A percentile compares a stretch with the other conserved stretches of the same genome.
Evolutionary conservation across 805 yeast species (phyloP).

Genomic region (Candida silvicultrix): DNA sequence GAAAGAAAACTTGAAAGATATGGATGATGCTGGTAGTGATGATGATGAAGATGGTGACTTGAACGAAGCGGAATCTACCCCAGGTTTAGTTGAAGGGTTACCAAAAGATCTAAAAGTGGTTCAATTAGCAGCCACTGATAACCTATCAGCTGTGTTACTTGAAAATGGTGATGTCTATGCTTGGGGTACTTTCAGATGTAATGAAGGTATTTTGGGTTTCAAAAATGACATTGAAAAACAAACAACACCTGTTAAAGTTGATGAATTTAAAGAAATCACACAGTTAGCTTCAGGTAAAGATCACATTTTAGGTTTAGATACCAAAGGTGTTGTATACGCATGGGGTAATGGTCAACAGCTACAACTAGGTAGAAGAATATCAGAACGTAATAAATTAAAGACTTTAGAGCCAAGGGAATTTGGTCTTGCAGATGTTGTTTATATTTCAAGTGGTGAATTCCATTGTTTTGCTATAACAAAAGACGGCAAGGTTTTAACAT

Average conservation of each 20-base stretch:
- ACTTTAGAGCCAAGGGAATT: slow-evolving; percentile 78
- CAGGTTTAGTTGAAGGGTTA: slow-evolving; percentile 64
- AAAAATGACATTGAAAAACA: slow-evolving; percentile 60
- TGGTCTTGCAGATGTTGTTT: slow-evolving; percentile 72
- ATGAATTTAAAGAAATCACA: slow-evolving; percentile 58
- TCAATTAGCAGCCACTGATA: slow-evolving; percentile 88
- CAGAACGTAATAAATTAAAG: slow-evolving; percentile 70
- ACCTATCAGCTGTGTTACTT: slow-evolving; percentile 73
- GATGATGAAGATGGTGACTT: slow-evolving; percentile 73
- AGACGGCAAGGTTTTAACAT: slow-evolving; percentile 65
- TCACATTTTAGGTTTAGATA: slow-evolving; percentile 78
- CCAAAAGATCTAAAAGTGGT: slow-evolving; percentile 58
- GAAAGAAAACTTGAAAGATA: slow-evolving; percentile 60
- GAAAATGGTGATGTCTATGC: slow-evolving; percentile 87
- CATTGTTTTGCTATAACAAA: slow-evolving; percentile 89
- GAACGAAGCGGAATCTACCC: slow-evolving; percentile 86
- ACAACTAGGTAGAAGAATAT: slow-evolving; percentile 83
- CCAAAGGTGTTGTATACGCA: slow-evolving; percentile 81
- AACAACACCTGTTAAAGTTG: slow-evolving; percentile 56
- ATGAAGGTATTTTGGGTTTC: slow-evolving; percentile 88
- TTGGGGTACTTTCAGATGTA: slow-evolving; percentile 96
- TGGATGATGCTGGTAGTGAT: slow-evolving; percentile 50
- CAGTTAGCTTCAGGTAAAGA: slow-evolving; percentile 92
- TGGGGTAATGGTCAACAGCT: slow-evolving; percentile 97
- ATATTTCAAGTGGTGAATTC: slow-evolving; percentile 89